Percentiles rank a stretch among this genome's conserved stretches.
Evolutionary conservation across 106 monocot genomes (phyloP).

Genomic region (Dendrobium chrysotoxum): DNA sequence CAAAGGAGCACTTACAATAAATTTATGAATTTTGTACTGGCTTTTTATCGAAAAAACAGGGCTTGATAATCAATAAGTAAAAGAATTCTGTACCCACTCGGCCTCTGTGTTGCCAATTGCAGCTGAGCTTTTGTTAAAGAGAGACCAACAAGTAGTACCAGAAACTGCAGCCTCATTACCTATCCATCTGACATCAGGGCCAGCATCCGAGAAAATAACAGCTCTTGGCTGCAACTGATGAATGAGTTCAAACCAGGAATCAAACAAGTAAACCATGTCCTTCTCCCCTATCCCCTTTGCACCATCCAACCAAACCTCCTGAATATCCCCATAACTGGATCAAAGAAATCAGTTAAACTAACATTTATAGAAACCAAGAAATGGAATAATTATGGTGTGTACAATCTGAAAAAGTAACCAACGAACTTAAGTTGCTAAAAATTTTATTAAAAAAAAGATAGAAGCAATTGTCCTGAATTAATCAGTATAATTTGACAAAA

Average conservation of each 20-base stretch:
- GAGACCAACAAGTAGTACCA: slow-evolving; percentile 90
- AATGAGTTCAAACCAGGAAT: slow-evolving; percentile 76
- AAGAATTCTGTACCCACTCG: slow-evolving; percentile 28
- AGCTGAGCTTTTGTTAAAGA: slow-evolving; percentile 57
- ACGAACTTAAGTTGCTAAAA: background rate
- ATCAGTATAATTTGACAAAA: too few species aligned
- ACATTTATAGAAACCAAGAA: background rate
- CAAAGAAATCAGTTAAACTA: slow-evolving; percentile 13
- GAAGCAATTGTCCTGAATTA: too few species aligned
- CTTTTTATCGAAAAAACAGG: background rate
- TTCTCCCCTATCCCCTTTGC: slow-evolving; percentile 65
- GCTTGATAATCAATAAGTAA: background rate
- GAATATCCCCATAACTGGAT: slow-evolving; percentile 79
- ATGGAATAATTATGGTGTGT: background rate
- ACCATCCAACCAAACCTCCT: slow-evolving; percentile 89
- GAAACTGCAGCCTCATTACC: slow-evolving; percentile 77
- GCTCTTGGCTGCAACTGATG: slow-evolving; percentile 88
- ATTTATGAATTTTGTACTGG: background rate
- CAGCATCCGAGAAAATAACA: slow-evolving; percentile 84
- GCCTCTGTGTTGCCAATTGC: slow-evolving; percentile 49
- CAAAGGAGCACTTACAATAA: background rate
- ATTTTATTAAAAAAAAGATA: too few species aligned
- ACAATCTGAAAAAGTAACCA: background rate
- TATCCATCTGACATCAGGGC: slow-evolving; percentile 79
- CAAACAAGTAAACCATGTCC: slow-evolving; percentile 69